phyloP scores from a whole-genome alignment of 2,329 filamentous ascomycete genomes.

The Colletotrichum kahawae region DNA sequence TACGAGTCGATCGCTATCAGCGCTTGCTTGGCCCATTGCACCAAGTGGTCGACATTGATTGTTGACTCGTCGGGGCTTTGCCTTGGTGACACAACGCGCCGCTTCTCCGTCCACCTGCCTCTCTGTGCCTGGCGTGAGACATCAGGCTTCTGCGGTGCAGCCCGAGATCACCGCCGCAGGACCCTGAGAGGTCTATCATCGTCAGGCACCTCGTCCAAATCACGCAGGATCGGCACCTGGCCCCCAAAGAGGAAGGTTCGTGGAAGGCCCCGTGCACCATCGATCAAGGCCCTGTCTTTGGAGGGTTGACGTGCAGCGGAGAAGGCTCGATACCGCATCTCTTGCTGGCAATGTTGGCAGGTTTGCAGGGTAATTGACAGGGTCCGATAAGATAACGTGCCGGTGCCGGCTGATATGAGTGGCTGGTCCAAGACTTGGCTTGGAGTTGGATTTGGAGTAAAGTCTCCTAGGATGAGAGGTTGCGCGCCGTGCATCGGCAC shows the following conservation, averaged over 20 bases:
- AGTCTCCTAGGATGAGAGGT: background rate
- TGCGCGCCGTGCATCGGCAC: constrained; percentile 12
- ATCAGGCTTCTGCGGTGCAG: background rate
- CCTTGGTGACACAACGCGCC: background rate
- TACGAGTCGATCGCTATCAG: constrained; percentile 9
- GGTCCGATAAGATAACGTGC: constrained; percentile 23
- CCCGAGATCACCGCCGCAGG: background rate
- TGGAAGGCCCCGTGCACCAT: background rate
- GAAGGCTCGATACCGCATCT: background rate
- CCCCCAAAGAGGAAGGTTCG: constrained; percentile 21
- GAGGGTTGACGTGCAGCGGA: constrained; percentile 18
- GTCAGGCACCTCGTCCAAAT: background rate
- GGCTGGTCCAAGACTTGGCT: constrained; percentile 6
- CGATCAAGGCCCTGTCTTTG: background rate
- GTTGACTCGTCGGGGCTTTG: background rate
- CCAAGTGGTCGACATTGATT: background rate
- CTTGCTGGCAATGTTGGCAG: background rate
- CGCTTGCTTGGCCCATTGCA: background rate
- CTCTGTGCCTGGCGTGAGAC: constrained; percentile 12
- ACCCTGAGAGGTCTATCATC: background rate
- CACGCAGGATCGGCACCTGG: constrained; percentile 11
- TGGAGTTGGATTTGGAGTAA: background rate
- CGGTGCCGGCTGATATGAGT: constrained; percentile 11
- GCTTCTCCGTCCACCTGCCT: constrained; percentile 4
- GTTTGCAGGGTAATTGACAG: constrained; percentile 13